Evolutionary conservation across 2,329 filamentous ascomycete genomes (phyloP).

Genomic region (Beauveria pseudobassiana): DNA sequence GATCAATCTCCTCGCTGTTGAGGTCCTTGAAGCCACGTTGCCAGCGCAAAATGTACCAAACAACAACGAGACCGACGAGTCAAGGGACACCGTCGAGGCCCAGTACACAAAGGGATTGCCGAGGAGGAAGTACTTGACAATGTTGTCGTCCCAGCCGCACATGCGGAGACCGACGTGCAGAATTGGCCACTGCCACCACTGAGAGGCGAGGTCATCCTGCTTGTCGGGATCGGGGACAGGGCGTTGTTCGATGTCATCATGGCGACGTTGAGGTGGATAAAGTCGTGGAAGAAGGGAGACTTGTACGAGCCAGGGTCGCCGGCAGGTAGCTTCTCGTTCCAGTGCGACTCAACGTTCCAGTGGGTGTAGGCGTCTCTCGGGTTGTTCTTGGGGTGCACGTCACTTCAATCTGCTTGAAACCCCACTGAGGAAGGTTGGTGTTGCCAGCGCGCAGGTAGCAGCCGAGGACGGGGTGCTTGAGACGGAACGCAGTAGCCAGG

Average conservation of each 20-base stretch:
- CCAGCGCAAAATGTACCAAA: conserved; percentile 89
- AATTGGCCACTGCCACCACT: conserved; percentile 98
- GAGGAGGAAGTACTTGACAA: conserved; percentile 96
- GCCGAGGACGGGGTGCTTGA: conserved; percentile 72
- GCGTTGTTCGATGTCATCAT: conserved; percentile 99
- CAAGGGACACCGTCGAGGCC: conserved; percentile 77
- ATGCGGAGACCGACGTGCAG: conserved; percentile 93
- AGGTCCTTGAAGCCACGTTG: conserved; percentile 90
- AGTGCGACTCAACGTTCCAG: conserved; percentile 97
- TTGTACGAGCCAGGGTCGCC: conserved; percentile 88
- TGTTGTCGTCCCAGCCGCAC: conserved; percentile 95
- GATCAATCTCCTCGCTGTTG: conserved; percentile 71
- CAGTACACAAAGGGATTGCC: conserved; percentile 96
- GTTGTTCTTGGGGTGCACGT: conserved; percentile 88
- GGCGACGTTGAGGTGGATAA: conserved; percentile 94
- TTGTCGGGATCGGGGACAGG: conserved; percentile 97
- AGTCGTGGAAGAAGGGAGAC: conserved; percentile 95
- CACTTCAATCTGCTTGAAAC: conserved; percentile 98
- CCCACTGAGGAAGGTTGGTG: conserved; percentile 95
- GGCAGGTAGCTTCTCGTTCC: conserved; percentile 84
- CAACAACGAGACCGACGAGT: conserved; percentile 62
- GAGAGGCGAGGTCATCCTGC: conserved; percentile 93
- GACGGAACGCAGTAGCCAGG: conserved; percentile 84
- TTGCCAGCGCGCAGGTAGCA: conserved; percentile 96
- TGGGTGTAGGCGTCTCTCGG: conserved; percentile 91